Evolutionary conservation across 2,329 filamentous ascomycete species (phyloP).

Genomic region (Colletotrichum sp.): DNA sequence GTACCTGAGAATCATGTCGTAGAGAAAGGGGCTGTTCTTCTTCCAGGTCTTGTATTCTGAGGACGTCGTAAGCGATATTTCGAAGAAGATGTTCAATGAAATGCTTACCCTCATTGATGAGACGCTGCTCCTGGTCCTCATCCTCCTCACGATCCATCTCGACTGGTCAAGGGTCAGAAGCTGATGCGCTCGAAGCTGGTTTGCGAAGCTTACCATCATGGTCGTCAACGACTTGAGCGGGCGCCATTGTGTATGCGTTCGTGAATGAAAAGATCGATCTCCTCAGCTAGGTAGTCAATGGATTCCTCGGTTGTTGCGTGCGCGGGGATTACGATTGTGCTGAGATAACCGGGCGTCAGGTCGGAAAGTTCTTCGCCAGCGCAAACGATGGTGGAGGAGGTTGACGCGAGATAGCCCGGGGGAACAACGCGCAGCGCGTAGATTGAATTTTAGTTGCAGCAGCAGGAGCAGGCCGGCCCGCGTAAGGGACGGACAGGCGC

Average conservation of each 20-base stretch:
- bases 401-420: constrained; percentile 14
- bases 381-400: constrained; percentile 8
- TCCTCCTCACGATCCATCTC: constrained; percentile 70
- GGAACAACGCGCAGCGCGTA: constrained; percentile 18
- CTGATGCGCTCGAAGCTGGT: neutral
- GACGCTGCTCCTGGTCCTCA: constrained; percentile 77
- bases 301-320: neutral
- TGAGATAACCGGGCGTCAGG: neutral
- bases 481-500: neutral
- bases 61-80: neutral
- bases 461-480: neutral
- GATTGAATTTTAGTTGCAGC: constrained; percentile 13
- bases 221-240: constrained; percentile 52
- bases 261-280: neutral
- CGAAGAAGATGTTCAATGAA: neutral
- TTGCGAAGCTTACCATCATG: constrained; percentile 46
- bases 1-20: constrained; percentile 92
- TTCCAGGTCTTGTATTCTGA: constrained; percentile 99
- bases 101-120: constrained; percentile 84
- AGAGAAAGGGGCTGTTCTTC: constrained; percentile 98
- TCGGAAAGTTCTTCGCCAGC: constrained; percentile 10
- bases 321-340: neutral
- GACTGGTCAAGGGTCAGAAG: constrained; percentile 36
- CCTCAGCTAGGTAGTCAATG: neutral
- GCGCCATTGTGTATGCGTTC: constrained; percentile 42